These are phyloP conservation scores for Salix brachista DNA, from an alignment of 345 rosid species.

Conservation along the genomic window DNA sequence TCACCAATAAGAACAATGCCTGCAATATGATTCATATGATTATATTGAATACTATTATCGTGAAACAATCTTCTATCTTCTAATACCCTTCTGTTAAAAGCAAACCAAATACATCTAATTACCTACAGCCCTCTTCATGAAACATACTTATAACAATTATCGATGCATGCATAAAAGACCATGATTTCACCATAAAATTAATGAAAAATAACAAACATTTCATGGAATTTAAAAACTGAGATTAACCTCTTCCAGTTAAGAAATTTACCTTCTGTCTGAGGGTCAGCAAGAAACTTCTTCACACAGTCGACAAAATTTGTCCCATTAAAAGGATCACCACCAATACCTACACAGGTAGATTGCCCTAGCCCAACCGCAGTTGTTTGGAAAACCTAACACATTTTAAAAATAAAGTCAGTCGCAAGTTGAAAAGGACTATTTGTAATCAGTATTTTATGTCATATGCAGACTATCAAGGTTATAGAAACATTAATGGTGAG, in stretches of 20 bases:
- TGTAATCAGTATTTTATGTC: background rate
- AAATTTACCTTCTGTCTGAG: constrained; percentile 85
- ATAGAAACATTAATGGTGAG: background rate
- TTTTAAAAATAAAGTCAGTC: background rate
- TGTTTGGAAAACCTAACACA: constrained; percentile 84
- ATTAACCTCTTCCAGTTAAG: background rate
- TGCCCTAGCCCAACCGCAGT: constrained; percentile 93
- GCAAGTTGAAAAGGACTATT: too few species aligned
- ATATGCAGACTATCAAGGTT: background rate
- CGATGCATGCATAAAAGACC: too few species aligned
- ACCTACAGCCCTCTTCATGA: too few species aligned
- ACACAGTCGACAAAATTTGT: constrained; percentile 94
- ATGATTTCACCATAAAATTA: too few species aligned
- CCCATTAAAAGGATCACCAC: constrained; percentile 98
- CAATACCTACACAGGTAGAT: constrained; percentile 88
- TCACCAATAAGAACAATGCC: constrained; percentile 92
- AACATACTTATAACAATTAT: too few species aligned
- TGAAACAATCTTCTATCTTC: too few species aligned
- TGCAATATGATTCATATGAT: constrained; percentile 18
- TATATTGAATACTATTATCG: too few species aligned
- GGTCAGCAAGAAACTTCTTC: constrained; percentile 74
- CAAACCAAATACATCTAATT: too few species aligned
- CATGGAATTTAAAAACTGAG: background rate
- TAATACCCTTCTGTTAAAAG: too few species aligned
- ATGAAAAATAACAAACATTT: too few species aligned